These are phyloP conservation scores for Psilocybe cyanescens DNA, from an alignment of 768 basidiomycete genomes.

Conservation along the genomic window DNA sequence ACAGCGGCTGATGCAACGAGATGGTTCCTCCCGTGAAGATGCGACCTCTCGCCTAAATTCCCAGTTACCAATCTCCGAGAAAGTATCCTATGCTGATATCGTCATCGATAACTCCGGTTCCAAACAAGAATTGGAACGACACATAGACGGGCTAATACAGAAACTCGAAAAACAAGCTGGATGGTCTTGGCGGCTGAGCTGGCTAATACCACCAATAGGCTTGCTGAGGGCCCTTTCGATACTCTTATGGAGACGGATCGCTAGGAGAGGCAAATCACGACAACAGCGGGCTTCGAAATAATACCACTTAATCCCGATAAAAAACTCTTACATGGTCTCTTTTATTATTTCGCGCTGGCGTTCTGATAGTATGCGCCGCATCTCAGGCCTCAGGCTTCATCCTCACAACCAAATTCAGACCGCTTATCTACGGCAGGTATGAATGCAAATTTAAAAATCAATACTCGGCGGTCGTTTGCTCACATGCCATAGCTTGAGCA, in stretches of 20 bases:
- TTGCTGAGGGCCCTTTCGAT: constrained; percentile 45
- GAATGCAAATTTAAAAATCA: too few species aligned
- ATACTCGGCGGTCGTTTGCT: too few species aligned
- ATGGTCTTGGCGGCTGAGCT: constrained; percentile 62
- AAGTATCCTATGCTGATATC: constrained; percentile 82
- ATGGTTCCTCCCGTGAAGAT: constrained; percentile 63
- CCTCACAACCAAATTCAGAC: too few species aligned
- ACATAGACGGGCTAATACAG: constrained; percentile 53
- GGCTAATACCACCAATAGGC: constrained; percentile 61
- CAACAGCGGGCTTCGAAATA: neutral
- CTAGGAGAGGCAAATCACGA: neutral
- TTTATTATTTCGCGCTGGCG: too few species aligned
- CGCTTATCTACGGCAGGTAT: too few species aligned
- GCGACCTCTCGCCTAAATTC: constrained; percentile 78
- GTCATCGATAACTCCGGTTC: constrained; percentile 91
- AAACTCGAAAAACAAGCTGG: constrained; percentile 50
- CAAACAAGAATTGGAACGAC: constrained; percentile 60
- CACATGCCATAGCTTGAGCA: too few species aligned
- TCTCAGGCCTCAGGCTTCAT: too few species aligned
- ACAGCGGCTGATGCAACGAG: constrained; percentile 78
- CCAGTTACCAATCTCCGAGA: constrained; percentile 80
- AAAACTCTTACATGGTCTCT: neutral
- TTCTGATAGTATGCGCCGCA: too few species aligned
- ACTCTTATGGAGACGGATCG: constrained; percentile 27
- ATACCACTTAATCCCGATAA: neutral